phyloP scores from a whole-genome alignment of 1,284 basidiomycete species.

The Leccinum solheimii region DNA sequence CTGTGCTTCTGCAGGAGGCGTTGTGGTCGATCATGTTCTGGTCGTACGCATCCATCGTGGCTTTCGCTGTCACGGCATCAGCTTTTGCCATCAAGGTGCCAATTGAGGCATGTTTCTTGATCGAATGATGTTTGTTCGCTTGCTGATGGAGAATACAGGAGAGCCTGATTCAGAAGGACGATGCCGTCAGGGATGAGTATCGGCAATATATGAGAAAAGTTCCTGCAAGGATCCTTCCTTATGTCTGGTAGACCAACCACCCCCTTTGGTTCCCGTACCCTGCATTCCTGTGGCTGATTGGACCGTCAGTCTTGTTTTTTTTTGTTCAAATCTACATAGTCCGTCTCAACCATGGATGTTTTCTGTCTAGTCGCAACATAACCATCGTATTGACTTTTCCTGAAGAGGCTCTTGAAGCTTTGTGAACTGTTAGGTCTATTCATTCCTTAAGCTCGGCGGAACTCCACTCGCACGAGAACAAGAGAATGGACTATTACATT shows the following conservation, averaged over 20 bases:
- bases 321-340: not conserved
- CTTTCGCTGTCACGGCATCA: slow-evolving; percentile 22
- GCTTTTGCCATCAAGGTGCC: slow-evolving; percentile 34
- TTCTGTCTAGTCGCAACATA: not conserved
- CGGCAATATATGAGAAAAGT: slow-evolving; percentile 34
- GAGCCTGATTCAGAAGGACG: slow-evolving; percentile 17
- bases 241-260: slow-evolving; percentile 32
- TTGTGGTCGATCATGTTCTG: slow-evolving; percentile 33
- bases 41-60: slow-evolving; percentile 33
- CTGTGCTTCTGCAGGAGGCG: slow-evolving; percentile 22
- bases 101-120: slow-evolving; percentile 28
- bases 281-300: not conserved
- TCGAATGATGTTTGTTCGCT: not conserved
- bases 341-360: not conserved
- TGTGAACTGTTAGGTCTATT: not conserved
- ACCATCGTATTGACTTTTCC: not conserved
- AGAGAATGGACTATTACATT: not conserved
- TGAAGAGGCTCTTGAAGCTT: not conserved
- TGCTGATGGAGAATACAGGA: slow-evolving; percentile 11
- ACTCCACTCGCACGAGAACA: not conserved
- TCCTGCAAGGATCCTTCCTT: slow-evolving; percentile 34
- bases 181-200: slow-evolving; percentile 26
- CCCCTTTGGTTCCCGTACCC: not conserved
- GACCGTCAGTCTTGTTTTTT: not conserved
- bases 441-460: not conserved